These are phyloP conservation scores for Boletus nobilissimus DNA, from an alignment of 1,284 basidiomycete genomes.

Conservation along the genomic window DNA sequence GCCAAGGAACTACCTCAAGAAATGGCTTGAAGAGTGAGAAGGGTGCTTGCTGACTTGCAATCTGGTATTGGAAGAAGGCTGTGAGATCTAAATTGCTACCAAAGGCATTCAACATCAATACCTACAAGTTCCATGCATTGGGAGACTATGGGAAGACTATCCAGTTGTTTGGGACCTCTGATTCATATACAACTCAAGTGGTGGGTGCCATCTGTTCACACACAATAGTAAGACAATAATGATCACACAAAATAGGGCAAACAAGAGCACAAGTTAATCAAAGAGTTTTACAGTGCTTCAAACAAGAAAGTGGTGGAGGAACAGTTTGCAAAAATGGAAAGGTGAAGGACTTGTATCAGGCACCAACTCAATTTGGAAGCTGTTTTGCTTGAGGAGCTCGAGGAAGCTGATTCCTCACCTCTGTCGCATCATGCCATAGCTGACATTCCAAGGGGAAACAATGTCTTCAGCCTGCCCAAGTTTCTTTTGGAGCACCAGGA, in stretches of 20 bases:
- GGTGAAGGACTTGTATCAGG: background rate
- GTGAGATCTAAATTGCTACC: background rate
- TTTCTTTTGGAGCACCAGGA: constrained; percentile 4
- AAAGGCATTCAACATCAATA: background rate
- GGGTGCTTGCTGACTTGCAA: background rate
- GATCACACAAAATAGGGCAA: background rate
- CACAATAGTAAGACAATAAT: background rate
- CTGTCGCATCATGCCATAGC: background rate
- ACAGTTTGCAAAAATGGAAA: background rate
- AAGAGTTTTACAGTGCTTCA: background rate
- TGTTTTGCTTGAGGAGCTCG: too few relatives aligned
- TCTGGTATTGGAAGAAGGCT: background rate
- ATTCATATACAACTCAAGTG: constrained; percentile 16
- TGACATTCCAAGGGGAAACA: background rate
- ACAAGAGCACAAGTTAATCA: background rate
- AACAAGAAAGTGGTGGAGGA: constrained; percentile 5
- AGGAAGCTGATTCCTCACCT: background rate
- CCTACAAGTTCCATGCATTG: constrained; percentile 17
- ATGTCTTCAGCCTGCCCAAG: background rate
- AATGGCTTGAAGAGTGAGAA: background rate
- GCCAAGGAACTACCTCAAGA: background rate
- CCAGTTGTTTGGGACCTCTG: background rate
- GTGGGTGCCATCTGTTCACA: background rate
- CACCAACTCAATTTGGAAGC: background rate
- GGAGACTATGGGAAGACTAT: constrained; percentile 11